These are phyloP conservation scores for Sporobolomyces phaffii DNA, from an alignment of 768 basidiomycete species.

Conservation along the genomic window DNA sequence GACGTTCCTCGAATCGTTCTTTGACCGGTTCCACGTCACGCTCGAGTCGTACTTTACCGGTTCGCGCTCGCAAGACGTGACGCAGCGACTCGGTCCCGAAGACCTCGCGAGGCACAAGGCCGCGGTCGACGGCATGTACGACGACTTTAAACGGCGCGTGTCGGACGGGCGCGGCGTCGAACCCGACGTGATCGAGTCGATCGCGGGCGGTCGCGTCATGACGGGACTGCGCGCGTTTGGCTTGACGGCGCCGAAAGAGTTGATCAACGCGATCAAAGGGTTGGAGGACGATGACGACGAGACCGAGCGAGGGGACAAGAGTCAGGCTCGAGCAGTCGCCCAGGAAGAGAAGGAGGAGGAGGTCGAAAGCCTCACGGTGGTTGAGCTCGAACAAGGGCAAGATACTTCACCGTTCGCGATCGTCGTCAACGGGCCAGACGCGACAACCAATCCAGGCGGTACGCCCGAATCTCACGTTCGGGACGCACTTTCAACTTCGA, in stretches of 20 bases:
- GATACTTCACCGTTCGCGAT: slow-evolving; percentile 32
- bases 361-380: slow-evolving; percentile 36
- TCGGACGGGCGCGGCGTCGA: slow-evolving; percentile 38
- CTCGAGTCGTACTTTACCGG: slow-evolving; percentile 41
- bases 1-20: slow-evolving; percentile 40
- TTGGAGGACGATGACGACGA: neutral
- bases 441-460: neutral
- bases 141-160: slow-evolving; percentile 40
- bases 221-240: slow-evolving; percentile 38
- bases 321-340: neutral
- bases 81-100: slow-evolving; percentile 20
- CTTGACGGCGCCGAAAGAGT: slow-evolving; percentile 29
- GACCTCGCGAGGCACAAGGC: slow-evolving; percentile 33
- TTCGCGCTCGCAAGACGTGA: slow-evolving; percentile 31
- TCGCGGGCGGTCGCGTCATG: slow-evolving; percentile 43
- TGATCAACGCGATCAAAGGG: slow-evolving; percentile 28
- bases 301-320: neutral
- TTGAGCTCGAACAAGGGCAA: slow-evolving; percentile 12
- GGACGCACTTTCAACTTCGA: too few relatives aligned
- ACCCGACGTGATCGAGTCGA: slow-evolving; percentile 36
- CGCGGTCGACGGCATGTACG: slow-evolving; percentile 42
- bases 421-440: neutral
- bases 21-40: slow-evolving; percentile 42
- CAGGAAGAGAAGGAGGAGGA: neutral
- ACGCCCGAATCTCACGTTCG: too few relatives aligned